These are phyloP conservation scores for Monilinia vaccinii-corymbosi DNA, from an alignment of 2,329 filamentous ascomycete species.

Conservation along the genomic window DNA sequence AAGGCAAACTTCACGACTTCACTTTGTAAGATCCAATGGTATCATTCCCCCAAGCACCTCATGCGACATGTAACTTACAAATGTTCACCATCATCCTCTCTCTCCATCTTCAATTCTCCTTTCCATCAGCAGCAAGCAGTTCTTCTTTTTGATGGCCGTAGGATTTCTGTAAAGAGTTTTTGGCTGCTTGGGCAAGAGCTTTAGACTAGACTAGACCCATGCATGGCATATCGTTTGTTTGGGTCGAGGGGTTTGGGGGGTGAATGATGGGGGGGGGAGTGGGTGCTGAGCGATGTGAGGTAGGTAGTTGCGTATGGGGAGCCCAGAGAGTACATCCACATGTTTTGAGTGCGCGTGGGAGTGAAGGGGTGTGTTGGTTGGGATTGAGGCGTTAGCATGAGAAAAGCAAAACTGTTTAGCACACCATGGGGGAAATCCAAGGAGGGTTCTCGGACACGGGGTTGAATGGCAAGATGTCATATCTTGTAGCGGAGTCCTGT, in stretches of 20 bases:
- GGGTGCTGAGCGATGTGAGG: background rate
- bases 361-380: background rate
- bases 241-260: no score
- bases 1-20: background rate
- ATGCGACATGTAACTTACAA: background rate
- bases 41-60: background rate
- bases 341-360: background rate
- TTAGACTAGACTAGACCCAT: no score
- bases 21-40: background rate
- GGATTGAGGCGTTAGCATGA: background rate
- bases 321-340: background rate
- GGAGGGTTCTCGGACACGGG: conserved; percentile 13
- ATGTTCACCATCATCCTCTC: background rate
- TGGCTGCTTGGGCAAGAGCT: background rate
- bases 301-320: background rate
- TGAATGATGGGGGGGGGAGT: background rate
- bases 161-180: background rate
- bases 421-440: conserved; percentile 1
- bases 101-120: background rate
- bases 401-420: background rate
- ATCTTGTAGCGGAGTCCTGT: conserved; percentile 15
- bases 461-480: conserved; percentile 11
- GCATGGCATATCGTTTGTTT: background rate
- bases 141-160: background rate
- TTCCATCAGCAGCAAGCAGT: background rate